Conservation (phyloP, 441 rosid genomes). For the Eutrema salsugineum region DNA sequence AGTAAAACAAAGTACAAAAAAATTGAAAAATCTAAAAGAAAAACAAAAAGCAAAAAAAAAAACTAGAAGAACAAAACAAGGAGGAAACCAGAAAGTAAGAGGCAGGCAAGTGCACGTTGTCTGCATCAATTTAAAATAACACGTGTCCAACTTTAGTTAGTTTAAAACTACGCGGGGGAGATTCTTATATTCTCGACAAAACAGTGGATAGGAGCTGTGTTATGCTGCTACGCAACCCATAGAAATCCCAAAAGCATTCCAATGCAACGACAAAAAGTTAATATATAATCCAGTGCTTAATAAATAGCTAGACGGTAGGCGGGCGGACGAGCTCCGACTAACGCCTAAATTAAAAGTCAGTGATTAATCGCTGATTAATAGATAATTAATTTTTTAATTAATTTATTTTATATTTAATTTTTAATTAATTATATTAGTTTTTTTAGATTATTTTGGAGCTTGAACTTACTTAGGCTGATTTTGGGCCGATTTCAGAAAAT, state of each 20-base stretch:
- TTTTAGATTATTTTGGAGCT: too few relatives aligned
- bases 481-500: too few relatives aligned
- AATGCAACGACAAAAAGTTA: too few relatives aligned
- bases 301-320: too few relatives aligned
- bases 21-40: neutral
- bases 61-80: neutral
- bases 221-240: constrained; percentile 16
- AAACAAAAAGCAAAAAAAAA: neutral
- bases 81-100: neutral
- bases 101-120: constrained; percentile 25
- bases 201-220: neutral
- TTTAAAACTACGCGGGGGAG: neutral
- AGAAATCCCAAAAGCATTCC: neutral
- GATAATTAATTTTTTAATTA: too few relatives aligned
- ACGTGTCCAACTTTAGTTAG: neutral
- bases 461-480: too few relatives aligned
- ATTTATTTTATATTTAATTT: too few relatives aligned
- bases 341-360: too few relatives aligned
- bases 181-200: neutral
- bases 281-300: too few relatives aligned
- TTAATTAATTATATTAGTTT: too few relatives aligned
- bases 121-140: neutral
- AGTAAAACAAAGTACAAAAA: neutral
- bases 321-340: too few relatives aligned
- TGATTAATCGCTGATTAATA: too few relatives aligned